These are phyloP conservation scores for Allium fistulosum DNA, from an alignment of 106 monocot species.

Conservation along the genomic window DNA sequence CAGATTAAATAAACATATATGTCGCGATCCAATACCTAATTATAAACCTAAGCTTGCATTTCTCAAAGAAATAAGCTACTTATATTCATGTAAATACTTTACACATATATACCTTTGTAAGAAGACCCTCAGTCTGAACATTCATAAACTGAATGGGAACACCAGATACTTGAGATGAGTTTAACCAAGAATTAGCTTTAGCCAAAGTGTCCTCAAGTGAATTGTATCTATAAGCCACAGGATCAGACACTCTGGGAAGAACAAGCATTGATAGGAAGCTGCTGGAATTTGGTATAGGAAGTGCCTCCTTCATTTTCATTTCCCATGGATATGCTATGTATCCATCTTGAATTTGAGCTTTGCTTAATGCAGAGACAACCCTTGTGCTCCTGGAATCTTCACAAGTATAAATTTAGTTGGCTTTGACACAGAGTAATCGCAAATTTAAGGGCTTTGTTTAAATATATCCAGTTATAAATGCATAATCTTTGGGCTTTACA, in stretches of 20 bases:
- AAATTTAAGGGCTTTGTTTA: too few relatives aligned
- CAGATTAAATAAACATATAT: too few relatives aligned
- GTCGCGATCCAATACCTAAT: too few relatives aligned
- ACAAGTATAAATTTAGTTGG: neutral
- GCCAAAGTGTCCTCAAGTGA: conserved; percentile 74
- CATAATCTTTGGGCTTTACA: too few relatives aligned
- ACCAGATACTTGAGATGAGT: conserved; percentile 49
- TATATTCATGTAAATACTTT: neutral
- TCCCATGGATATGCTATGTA: conserved; percentile 81
- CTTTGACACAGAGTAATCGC: too few relatives aligned
- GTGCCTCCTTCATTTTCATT: conserved; percentile 68
- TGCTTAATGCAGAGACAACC: conserved; percentile 48
- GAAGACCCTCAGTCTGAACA: conserved; percentile 67
- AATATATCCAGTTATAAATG: too few relatives aligned
- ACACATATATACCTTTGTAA: conserved; percentile 54
- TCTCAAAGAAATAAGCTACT: too few relatives aligned
- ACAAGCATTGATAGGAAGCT: conserved; percentile 70
- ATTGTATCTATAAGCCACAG: conserved; percentile 39
- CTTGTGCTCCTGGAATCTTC: conserved; percentile 59
- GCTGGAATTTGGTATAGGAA: conserved; percentile 47
- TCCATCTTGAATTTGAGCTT: conserved; percentile 65
- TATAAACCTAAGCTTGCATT: too few relatives aligned
- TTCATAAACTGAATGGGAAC: conserved; percentile 68
- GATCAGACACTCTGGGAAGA: conserved; percentile 51
- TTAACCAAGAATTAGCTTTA: conserved; percentile 71